These are phyloP conservation scores for Chlamydomonas sphaeroides DNA, from an alignment of 139 green algal genomes.

Conservation along the genomic window DNA sequence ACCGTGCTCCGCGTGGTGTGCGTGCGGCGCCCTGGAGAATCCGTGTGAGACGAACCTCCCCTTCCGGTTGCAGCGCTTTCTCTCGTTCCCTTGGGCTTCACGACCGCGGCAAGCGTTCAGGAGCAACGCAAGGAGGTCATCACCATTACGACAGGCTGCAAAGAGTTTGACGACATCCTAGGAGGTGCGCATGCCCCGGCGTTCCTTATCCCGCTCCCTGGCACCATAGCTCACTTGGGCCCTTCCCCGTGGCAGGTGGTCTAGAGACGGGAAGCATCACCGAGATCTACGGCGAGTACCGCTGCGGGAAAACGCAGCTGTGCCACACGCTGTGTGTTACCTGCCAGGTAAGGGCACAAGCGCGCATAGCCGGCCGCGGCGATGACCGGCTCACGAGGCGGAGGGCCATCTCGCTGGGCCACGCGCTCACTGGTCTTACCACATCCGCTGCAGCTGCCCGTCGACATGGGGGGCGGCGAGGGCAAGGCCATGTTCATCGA, in stretches of 20 bases:
- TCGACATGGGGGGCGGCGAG: slow-evolving; percentile 94
- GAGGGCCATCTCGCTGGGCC: too few species aligned
- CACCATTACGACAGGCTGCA: slow-evolving; percentile 90
- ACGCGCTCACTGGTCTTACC: too few species aligned
- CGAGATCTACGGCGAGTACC: slow-evolving; percentile 97
- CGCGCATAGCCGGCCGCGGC: too few species aligned
- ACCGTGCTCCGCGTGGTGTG: too few species aligned
- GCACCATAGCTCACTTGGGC: too few species aligned
- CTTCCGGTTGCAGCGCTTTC: slow-evolving; percentile 92
- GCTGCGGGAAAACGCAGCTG: slow-evolving; percentile 97
- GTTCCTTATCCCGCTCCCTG: background rate
- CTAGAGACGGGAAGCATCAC: slow-evolving; percentile 98
- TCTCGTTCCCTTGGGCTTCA: slow-evolving; percentile 94
- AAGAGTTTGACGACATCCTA: slow-evolving; percentile 92
- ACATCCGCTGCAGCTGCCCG: slow-evolving; percentile 75
- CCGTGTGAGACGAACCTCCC: too few species aligned
- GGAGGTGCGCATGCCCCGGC: slow-evolving; percentile 61
- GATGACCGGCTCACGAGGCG: too few species aligned
- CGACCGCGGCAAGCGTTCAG: slow-evolving; percentile 84
- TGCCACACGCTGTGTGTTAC: slow-evolving; percentile 98
- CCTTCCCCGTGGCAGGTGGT: slow-evolving; percentile 70
- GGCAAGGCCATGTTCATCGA: slow-evolving; percentile 99
- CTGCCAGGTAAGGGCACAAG: slow-evolving; percentile 94
- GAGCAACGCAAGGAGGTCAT: slow-evolving; percentile 88
- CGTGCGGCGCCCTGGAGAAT: too few species aligned